Evolutionary conservation across 805 yeast genomes (phyloP).

Genomic region (Grigorovia jiainica): DNA sequence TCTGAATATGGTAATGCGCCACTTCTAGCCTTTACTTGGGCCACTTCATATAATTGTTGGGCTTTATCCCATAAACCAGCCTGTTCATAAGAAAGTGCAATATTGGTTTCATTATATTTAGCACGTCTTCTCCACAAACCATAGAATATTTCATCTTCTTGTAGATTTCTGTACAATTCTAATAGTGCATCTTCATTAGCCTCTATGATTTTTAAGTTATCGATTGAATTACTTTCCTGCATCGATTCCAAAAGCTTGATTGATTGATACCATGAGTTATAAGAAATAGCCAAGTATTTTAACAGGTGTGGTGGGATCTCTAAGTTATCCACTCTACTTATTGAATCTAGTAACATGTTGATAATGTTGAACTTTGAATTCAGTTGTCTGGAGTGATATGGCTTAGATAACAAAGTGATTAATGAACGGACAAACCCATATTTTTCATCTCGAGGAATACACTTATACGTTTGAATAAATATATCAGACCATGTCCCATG

Average conservation of each 20-base stretch:
- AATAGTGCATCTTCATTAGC: constrained; percentile 83
- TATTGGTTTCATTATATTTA: constrained; percentile 83
- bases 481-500: constrained; percentile 75
- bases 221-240: constrained; percentile 46
- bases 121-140: constrained; percentile 97
- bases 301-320: constrained; percentile 91
- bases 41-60: constrained; percentile 85
- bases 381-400: constrained; percentile 85
- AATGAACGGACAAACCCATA: constrained; percentile 77
- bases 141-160: constrained; percentile 94
- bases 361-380: constrained; percentile 82
- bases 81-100: constrained; percentile 91
- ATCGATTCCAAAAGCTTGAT: constrained; percentile 75
- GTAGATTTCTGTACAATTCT: constrained; percentile 78
- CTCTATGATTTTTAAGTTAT: constrained; percentile 67
- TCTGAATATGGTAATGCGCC: constrained; percentile 94
- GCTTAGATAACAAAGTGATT: constrained; percentile 74
- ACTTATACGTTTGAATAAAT: constrained; percentile 71
- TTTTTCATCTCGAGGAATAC: constrained; percentile 70
- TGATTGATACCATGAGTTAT: constrained; percentile 86
- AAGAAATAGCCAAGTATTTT: constrained; percentile 78
- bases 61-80: constrained; percentile 93
- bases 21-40: constrained; percentile 92
- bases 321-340: constrained; percentile 59
- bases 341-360: constrained; percentile 73